A percentile compares a stretch with the other conserved stretches of the same genome.
Evolutionary conservation across 108 stramenopile genomes (phyloP).

Genomic region (Skeletonema tropicum): DNA sequence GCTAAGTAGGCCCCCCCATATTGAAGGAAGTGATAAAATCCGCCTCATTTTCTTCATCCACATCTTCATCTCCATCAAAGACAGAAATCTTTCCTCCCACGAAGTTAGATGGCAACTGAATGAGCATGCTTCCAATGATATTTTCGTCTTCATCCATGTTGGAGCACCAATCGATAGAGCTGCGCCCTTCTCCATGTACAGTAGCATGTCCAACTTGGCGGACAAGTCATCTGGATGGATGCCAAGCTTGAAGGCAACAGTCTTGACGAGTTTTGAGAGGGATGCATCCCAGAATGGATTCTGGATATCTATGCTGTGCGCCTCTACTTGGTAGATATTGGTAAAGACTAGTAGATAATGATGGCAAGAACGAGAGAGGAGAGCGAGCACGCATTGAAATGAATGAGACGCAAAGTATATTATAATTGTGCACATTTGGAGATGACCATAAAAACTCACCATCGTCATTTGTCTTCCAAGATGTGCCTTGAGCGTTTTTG

Average conservation of each 20-base stretch:
- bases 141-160: conserved; percentile 10
- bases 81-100: conserved; percentile 5
- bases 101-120: conserved; percentile 16
- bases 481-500: neutral
- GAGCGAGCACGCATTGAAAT: neutral
- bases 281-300: conserved; percentile 3
- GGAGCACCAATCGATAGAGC: conserved; percentile 13
- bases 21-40: neutral
- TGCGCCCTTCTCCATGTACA: conserved; percentile 13
- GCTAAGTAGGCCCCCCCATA: neutral
- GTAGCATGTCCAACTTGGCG: conserved; percentile 16
- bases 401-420: conserved; percentile 2
- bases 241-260: conserved; percentile 2
- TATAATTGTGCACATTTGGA: neutral
- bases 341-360: neutral
- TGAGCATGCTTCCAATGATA: conserved; percentile 9
- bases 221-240: conserved; percentile 5
- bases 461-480: conserved; percentile 4
- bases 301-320: neutral
- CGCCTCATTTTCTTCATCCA: conserved; percentile 6
- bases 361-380: neutral
- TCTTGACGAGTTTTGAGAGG: neutral
- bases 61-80: conserved; percentile 3
- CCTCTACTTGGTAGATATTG: neutral
- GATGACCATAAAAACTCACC: neutral